A percentile compares a stretch with the other conserved stretches of the same genome.
Evolutionary conservation across 768 basidiomycete genomes (phyloP).

Genomic region (Leucosporidium creatinivorum): DNA sequence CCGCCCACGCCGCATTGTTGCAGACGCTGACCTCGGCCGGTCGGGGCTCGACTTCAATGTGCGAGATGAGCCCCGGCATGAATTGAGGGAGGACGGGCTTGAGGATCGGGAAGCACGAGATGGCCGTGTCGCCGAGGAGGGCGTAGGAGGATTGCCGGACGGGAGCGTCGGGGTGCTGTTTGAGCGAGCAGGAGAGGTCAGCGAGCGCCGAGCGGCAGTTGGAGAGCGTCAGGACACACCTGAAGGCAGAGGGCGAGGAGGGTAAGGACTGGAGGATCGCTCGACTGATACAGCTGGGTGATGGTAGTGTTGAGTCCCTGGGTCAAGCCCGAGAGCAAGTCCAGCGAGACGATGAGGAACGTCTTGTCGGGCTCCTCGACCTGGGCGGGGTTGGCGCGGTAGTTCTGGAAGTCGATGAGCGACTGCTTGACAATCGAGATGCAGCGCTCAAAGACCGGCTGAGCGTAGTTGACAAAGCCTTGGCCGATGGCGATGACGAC

Average conservation of each 20-base stretch:
- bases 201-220: background rate
- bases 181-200: background rate
- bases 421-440: conserved; percentile 72
- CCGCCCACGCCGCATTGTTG: conserved; percentile 99
- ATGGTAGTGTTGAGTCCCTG: conserved; percentile 81
- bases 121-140: conserved; percentile 95
- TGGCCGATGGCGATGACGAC: conserved; percentile 92
- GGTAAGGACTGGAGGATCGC: conserved; percentile 68
- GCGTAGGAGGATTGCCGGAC: conserved; percentile 96
- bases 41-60: conserved; percentile 88
- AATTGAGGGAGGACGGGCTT: conserved; percentile 78
- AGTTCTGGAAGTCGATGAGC: conserved; percentile 77
- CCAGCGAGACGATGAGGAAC: conserved; percentile 96
- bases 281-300: conserved; percentile 60
- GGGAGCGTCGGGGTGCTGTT: conserved; percentile 78
- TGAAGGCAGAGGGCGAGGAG: conserved; percentile 83
- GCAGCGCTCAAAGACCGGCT: conserved; percentile 87
- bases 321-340: conserved; percentile 87
- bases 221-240: too few relatives aligned
- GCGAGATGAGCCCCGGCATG: conserved; percentile 79
- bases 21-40: conserved; percentile 91
- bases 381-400: conserved; percentile 72
- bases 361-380: conserved; percentile 83
- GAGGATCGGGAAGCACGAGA: conserved; percentile 82
- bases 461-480: conserved; percentile 79